phyloP scores from a whole-genome alignment of 2,329 filamentous ascomycete genomes.

The Bipolaris bicolor region DNA sequence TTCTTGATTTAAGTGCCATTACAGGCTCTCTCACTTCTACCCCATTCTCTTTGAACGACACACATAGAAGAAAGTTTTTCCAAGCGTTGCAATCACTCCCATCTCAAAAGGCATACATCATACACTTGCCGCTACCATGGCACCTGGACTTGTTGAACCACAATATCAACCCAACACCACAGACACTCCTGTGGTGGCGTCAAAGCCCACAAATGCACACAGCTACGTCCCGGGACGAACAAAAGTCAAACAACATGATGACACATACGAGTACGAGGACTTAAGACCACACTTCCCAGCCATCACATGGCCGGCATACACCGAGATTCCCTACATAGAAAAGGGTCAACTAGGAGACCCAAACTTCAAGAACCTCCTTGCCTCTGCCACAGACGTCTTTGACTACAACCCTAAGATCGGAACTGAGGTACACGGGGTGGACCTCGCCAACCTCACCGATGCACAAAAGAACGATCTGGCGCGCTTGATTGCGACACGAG shows the following conservation, averaged over 20 bases:
- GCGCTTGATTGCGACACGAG: conserved; percentile 59
- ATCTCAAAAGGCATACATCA: background rate
- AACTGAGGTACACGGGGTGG: conserved; percentile 59
- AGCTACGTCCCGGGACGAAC: conserved; percentile 59
- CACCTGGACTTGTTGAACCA: conserved; percentile 44
- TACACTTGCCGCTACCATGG: conserved; percentile 30
- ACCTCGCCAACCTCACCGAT: conserved; percentile 58
- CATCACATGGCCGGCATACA: conserved; percentile 58
- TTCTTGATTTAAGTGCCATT: background rate
- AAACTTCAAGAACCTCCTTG: conserved; percentile 60
- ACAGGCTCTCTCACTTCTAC: background rate
- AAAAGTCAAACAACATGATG: conserved; percentile 52
- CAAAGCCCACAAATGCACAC: conserved; percentile 35
- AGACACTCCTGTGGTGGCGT: conserved; percentile 17
- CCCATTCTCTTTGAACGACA: background rate
- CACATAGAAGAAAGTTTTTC: background rate
- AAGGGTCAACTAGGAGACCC: conserved; percentile 62
- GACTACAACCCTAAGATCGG: conserved; percentile 64
- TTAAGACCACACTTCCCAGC: conserved; percentile 61
- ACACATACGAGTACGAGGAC: conserved; percentile 59
- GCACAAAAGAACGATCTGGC: conserved; percentile 62
- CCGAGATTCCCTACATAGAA: conserved; percentile 58
- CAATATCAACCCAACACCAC: conserved; percentile 22
- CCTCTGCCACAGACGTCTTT: conserved; percentile 60
- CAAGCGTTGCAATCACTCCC: background rate